Percentiles rank a stretch among this genome's conserved stretches.
phyloP scores from a whole-genome alignment of 129 eudicot species.

The Ambrosia trifida region DNA sequence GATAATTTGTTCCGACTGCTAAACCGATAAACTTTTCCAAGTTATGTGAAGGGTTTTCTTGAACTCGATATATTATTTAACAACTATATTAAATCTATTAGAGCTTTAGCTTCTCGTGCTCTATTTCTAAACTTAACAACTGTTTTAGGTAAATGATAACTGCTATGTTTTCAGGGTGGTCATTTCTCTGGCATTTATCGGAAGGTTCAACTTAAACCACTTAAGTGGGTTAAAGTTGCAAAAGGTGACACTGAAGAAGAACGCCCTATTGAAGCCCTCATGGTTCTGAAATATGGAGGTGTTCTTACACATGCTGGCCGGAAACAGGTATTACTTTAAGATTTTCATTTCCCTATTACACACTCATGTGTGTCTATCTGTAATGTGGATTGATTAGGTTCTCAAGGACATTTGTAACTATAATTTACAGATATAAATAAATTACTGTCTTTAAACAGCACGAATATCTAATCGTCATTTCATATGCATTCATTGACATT shows the following conservation, averaged over 20 bases:
- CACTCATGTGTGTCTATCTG: not conserved
- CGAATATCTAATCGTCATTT: constrained; percentile 17
- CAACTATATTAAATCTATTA: not conserved
- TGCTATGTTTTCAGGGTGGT: constrained; percentile 72
- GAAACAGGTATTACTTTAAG: constrained; percentile 62
- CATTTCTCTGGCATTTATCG: constrained; percentile 98
- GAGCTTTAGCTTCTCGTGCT: constrained; percentile 15
- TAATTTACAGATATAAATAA: not conserved
- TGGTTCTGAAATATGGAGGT: constrained; percentile 98
- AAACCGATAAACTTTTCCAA: not conserved
- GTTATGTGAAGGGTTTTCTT: not conserved
- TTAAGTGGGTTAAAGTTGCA: constrained; percentile 87
- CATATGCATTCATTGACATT: not conserved
- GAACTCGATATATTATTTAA: not conserved
- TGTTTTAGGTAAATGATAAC: constrained; percentile 1
- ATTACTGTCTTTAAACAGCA: constrained; percentile 13
- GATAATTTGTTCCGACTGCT: not conserved
- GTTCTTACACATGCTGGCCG: constrained; percentile 99
- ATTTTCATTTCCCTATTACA: constrained; percentile 1
- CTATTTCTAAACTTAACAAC: not conserved
- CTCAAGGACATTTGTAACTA: not conserved
- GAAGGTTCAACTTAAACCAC: constrained; percentile 94
- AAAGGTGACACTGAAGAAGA: constrained; percentile 93
- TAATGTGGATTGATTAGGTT: constrained; percentile 7
- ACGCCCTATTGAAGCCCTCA: constrained; percentile 85